phyloP scores from a whole-genome alignment of 352 stramenopile species.

The Pythium rishiriense region DNA sequence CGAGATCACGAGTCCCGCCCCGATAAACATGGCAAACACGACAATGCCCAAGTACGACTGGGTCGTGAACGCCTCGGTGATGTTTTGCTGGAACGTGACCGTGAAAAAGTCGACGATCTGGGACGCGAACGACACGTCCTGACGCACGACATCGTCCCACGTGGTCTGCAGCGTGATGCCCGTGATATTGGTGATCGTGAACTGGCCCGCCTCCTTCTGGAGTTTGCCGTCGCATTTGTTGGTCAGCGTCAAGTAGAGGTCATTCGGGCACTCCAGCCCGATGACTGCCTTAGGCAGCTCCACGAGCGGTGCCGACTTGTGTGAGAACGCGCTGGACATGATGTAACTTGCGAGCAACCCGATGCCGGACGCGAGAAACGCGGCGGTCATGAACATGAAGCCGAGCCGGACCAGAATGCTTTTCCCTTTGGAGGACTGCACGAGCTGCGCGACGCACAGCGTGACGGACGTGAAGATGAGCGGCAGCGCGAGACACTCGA shows the following conservation, averaged over 20 bases:
- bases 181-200: slow-evolving; percentile 50
- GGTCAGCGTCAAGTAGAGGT: slow-evolving; percentile 38
- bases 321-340: slow-evolving; percentile 32
- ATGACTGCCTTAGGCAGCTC: slow-evolving; percentile 33
- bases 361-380: slow-evolving; percentile 42
- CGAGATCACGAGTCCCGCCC: slow-evolving; percentile 42
- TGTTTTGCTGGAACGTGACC: slow-evolving; percentile 56
- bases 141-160: slow-evolving; percentile 31
- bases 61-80: slow-evolving; percentile 48
- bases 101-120: slow-evolving; percentile 64
- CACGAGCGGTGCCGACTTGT: slow-evolving; percentile 17
- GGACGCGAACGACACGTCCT: slow-evolving; percentile 35
- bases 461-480: slow-evolving; percentile 76
- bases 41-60: slow-evolving; percentile 48
- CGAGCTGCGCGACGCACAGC: slow-evolving; percentile 57
- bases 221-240: slow-evolving; percentile 29
- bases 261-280: slow-evolving; percentile 55
- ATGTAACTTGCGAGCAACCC: slow-evolving; percentile 40
- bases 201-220: slow-evolving; percentile 33
- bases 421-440: slow-evolving; percentile 50
- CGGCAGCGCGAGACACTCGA: slow-evolving; percentile 60
- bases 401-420: slow-evolving; percentile 45
- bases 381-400: slow-evolving; percentile 41
- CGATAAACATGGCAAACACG: slow-evolving; percentile 62
- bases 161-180: slow-evolving; percentile 38